These are phyloP conservation scores for Drechslera avenae DNA, from an alignment of 2,329 filamentous ascomycete genomes.

Conservation along the genomic window DNA sequence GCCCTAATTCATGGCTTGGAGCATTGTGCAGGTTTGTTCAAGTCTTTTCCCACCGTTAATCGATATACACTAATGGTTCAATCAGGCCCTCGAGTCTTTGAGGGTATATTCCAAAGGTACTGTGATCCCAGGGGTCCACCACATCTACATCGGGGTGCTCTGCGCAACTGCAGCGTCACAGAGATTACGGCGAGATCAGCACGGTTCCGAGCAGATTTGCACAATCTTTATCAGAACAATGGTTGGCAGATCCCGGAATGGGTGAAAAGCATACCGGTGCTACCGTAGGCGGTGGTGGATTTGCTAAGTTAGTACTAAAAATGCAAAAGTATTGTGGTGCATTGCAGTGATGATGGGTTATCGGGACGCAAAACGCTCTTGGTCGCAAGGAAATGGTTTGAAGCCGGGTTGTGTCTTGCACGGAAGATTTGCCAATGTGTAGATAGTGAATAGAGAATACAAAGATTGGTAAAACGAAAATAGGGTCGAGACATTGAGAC, in stretches of 20 bases:
- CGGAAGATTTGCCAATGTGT: too few relatives aligned
- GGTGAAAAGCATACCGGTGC: constrained; percentile 34
- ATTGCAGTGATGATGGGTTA: not conserved
- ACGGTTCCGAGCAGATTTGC: constrained; percentile 24
- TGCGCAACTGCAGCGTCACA: constrained; percentile 37
- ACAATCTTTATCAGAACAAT: constrained; percentile 19
- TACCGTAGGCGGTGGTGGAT: constrained; percentile 18
- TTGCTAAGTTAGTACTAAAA: not conserved
- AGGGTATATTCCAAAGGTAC: constrained; percentile 34
- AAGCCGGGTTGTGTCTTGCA: too few relatives aligned
- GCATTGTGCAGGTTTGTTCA: constrained; percentile 25
- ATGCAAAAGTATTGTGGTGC: not conserved
- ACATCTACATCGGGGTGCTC: constrained; percentile 11
- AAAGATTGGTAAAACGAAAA: too few relatives aligned
- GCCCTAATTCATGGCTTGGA: constrained; percentile 43
- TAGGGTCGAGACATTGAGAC: too few relatives aligned
- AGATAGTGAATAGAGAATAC: too few relatives aligned
- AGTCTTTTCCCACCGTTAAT: not conserved
- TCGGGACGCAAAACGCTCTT: too few relatives aligned
- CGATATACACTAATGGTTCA: not conserved
- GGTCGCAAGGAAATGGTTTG: too few relatives aligned
- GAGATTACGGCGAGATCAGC: constrained; percentile 36
- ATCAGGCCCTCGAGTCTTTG: constrained; percentile 32
- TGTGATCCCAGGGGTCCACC: constrained; percentile 22
- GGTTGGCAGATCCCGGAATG: constrained; percentile 33